Evolutionary conservation across 2,329 filamentous ascomycete species (phyloP).

Genomic region (Paecilomyces sp.): DNA sequence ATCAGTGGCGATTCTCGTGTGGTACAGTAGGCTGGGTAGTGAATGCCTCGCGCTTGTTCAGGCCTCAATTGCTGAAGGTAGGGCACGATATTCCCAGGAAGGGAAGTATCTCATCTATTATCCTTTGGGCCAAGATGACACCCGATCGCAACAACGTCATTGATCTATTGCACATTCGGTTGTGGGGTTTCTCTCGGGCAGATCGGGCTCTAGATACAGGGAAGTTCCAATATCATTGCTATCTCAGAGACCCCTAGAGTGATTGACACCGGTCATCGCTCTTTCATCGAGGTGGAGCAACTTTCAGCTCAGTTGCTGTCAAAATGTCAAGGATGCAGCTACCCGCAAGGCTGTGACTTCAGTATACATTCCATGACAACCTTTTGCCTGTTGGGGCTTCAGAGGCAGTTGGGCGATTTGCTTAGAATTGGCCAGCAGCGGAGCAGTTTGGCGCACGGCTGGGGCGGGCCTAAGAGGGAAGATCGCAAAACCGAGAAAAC

Average conservation of each 20-base stretch:
- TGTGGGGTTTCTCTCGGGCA: background rate
- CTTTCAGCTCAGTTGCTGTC: background rate
- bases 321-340: background rate
- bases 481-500: background rate
- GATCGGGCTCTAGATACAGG: background rate
- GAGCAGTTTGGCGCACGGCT: background rate
- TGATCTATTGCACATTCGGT: background rate
- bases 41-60: background rate
- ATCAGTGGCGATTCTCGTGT: background rate
- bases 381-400: background rate
- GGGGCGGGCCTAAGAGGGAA: background rate
- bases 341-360: background rate
- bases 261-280: background rate
- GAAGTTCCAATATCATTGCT: background rate
- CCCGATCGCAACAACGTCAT: background rate
- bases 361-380: background rate
- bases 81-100: background rate
- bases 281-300: background rate
- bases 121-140: background rate
- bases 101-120: background rate
- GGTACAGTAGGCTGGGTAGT: background rate
- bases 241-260: background rate
- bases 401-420: background rate
- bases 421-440: background rate
- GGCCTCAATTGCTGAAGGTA: background rate